Percentiles rank a stretch among this genome's conserved stretches.
phyloP scores from a whole-genome alignment of 2,329 filamentous ascomycete genomes.

The Zarea fungicola region DNA sequence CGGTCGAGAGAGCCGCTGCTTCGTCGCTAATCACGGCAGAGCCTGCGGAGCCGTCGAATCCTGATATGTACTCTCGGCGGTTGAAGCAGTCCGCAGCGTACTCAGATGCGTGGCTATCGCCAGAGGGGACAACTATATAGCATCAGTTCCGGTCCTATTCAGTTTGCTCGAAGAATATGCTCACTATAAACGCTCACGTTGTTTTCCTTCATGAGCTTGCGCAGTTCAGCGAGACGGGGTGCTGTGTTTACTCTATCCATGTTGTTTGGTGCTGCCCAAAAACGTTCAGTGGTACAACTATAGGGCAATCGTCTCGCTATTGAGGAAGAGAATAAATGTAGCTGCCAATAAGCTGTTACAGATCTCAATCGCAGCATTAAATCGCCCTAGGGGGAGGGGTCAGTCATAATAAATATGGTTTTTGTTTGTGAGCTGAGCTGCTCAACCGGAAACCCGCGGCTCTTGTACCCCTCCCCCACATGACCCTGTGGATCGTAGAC shows the following conservation, averaged over 20 bases:
- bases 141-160: conserved; percentile 15
- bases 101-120: conserved; percentile 96
- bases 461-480: conserved; percentile 12
- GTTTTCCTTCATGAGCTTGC: conserved; percentile 80
- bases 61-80: conserved; percentile 83
- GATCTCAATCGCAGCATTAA: conserved; percentile 7
- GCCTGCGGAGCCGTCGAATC: conserved; percentile 92
- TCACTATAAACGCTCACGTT: conserved; percentile 90
- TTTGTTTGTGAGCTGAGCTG: neutral
- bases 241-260: conserved; percentile 63
- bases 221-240: conserved; percentile 67
- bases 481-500: conserved; percentile 1
- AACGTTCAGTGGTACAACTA: neutral
- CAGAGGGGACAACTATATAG: conserved; percentile 77
- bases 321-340: neutral
- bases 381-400: conserved; percentile 3
- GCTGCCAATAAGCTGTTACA: conserved; percentile 4
- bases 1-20: conserved; percentile 86
- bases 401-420: conserved; percentile 8
- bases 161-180: neutral
- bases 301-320: neutral
- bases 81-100: conserved; percentile 97
- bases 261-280: neutral
- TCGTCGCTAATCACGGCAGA: conserved; percentile 83
- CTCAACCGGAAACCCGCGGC: conserved; percentile 3